Evolutionary conservation across 805 yeast genomes (phyloP), one percentile per base, ranked within the genome.

Genomic region (Tetrapisispora arboricola): DNA sequence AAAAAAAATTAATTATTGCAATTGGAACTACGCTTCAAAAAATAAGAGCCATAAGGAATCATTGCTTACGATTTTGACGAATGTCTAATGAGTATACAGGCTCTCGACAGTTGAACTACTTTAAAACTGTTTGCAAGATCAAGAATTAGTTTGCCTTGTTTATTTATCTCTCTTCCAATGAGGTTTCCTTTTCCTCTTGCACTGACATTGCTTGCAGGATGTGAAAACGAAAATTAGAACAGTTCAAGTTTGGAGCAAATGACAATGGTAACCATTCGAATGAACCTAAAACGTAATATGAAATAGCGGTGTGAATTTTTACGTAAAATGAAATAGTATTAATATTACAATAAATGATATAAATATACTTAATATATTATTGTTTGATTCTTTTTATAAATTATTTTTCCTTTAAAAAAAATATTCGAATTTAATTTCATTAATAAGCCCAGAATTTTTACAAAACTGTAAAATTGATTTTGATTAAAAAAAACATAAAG

Each of bases 341-440:
- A 28, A 28, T 28, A 28, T 28, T 28, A 28, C 31, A 28, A 31
- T 31, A 16, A 30, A 16, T 31, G 12, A 18, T 31, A 8, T 28
- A 15, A 28, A 28, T 28, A 28, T 28, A 6, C 15, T 15, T 28
- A 11, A 30, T 31, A 18, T 31, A 25, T 25, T 25, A 25, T 25
- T 25, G 27, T 25, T 25, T 6, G 27, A n/a, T n/a, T n/a, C n/a
- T 25, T 25, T 25, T 25, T 25, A 25, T 28, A n/a, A 28, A 9
- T 28, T 28, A n/a, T 28, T 9, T 11, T n/a, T n/a, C 6, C 6
- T 6, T 10, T n/a, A 28, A n/a, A n/a, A 21, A 32, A 32, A 24
- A 32, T 34, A 24, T 24, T 34, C 37, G 28, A 25, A 32, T 34
- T 34, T 34, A 34, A 34, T 34, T 34, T 34, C 37, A 34, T 34